phyloP scores from a whole-genome alignment of 257 asterid genomes.

The Thymus mandschuricus region DNA sequence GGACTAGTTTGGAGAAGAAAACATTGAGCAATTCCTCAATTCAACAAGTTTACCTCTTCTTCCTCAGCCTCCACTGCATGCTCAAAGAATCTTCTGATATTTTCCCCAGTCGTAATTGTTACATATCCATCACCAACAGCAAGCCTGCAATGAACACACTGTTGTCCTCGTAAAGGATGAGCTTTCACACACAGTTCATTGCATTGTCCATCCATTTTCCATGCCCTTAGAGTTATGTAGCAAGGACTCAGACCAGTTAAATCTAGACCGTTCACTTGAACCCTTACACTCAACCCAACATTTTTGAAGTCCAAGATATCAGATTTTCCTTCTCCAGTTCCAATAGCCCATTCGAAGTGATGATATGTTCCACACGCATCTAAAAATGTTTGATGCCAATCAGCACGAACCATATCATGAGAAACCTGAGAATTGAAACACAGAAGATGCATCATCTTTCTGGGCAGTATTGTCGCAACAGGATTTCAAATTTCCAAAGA shows the following conservation, averaged over 20 bases:
- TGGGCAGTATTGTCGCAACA: slow-evolving; percentile 10
- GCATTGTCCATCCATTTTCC: slow-evolving; percentile 87
- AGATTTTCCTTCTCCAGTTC: slow-evolving; percentile 93
- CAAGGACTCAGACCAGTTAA: slow-evolving; percentile 79
- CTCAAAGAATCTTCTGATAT: slow-evolving; percentile 84
- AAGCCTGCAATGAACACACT: slow-evolving; percentile 93
- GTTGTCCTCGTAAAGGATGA: slow-evolving; percentile 89
- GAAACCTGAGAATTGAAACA: slow-evolving; percentile 68
- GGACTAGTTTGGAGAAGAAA: slow-evolving; percentile 22
- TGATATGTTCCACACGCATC: slow-evolving; percentile 76
- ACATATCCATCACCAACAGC: slow-evolving; percentile 91
- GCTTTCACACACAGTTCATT: slow-evolving; percentile 90
- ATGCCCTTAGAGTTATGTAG: slow-evolving; percentile 87
- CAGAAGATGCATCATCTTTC: slow-evolving; percentile 36
- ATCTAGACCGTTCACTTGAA: slow-evolving; percentile 85
- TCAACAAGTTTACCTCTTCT: slow-evolving; percentile 76
- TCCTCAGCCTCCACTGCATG: slow-evolving; percentile 99
- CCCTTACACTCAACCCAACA: slow-evolving; percentile 89
- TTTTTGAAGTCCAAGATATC: slow-evolving; percentile 87
- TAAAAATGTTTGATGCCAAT: slow-evolving; percentile 86
- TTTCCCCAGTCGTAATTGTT: slow-evolving; percentile 72
- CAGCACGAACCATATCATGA: slow-evolving; percentile 78
- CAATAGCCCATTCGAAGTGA: slow-evolving; percentile 98
- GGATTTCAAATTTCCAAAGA: slow-evolving; percentile 24
- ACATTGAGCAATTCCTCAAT: not conserved